phyloP scores from a whole-genome alignment of 169 alveolate genomes.

The Theileria orientalis region DNA sequence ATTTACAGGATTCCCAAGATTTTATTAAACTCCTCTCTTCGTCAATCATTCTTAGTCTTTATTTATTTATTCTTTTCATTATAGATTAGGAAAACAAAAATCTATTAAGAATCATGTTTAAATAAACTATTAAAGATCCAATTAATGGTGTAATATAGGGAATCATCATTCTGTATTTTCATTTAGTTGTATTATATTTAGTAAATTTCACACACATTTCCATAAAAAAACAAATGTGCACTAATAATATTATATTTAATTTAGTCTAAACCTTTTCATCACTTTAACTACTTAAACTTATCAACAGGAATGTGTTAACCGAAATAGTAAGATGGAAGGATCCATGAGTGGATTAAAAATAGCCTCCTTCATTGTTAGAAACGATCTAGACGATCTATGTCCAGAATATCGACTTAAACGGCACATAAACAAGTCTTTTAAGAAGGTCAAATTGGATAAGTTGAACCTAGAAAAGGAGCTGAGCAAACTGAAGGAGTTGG shows the following conservation, averaged over 20 bases:
- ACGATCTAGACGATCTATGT: constrained; percentile 39
- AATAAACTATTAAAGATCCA: too few relatives aligned
- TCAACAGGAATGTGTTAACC: too few relatives aligned
- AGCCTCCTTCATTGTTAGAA: constrained; percentile 31
- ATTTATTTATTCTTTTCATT: neutral
- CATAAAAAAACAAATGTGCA: constrained; percentile 6
- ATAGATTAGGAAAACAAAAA: neutral
- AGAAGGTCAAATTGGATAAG: neutral
- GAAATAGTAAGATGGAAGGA: too few relatives aligned
- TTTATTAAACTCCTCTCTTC: neutral
- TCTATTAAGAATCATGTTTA: neutral
- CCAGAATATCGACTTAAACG: constrained; percentile 14
- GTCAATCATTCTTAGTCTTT: neutral
- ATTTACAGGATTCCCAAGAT: constrained; percentile 6
- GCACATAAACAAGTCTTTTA: neutral
- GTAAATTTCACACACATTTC: neutral
- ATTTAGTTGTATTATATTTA: constrained; percentile 1
- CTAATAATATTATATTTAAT: too few relatives aligned
- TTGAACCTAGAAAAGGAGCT: constrained; percentile 4
- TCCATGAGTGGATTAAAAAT: constrained; percentile 43
- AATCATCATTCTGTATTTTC: neutral
- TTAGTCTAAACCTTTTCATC: too few relatives aligned
- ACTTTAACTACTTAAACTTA: too few relatives aligned
- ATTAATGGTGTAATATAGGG: neutral
- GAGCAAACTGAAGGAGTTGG: neutral